These are phyloP conservation scores for Myriosclerotinia curreyana DNA, from an alignment of 2,329 filamentous ascomycete genomes.

Conservation along the genomic window DNA sequence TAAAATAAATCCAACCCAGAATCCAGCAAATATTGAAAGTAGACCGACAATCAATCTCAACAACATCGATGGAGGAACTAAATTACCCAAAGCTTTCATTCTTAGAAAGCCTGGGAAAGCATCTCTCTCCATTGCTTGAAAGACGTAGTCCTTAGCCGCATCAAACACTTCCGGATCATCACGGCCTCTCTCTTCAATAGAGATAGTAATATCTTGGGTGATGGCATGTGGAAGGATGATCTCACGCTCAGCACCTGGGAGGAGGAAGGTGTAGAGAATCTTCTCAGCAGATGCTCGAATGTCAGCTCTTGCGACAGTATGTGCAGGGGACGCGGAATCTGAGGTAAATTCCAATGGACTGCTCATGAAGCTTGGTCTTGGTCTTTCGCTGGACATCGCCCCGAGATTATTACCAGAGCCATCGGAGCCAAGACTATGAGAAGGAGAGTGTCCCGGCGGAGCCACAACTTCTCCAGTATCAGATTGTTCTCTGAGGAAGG, in stretches of 20 bases:
- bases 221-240: slow-evolving; percentile 90
- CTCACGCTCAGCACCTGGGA: slow-evolving; percentile 93
- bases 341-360: slow-evolving; percentile 61
- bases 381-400: slow-evolving; percentile 49
- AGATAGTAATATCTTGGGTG: slow-evolving; percentile 76
- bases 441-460: slow-evolving; percentile 54
- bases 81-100: slow-evolving; percentile 91
- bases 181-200: slow-evolving; percentile 85
- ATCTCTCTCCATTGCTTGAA: slow-evolving; percentile 98
- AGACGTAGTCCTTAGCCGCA: slow-evolving; percentile 96
- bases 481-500: slow-evolving; percentile 71
- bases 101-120: slow-evolving; percentile 97
- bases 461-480: slow-evolving; percentile 45
- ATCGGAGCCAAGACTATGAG: slow-evolving; percentile 40
- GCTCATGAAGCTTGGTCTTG: slow-evolving; percentile 55
- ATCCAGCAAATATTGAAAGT: slow-evolving; percentile 81
- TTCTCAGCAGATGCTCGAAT: slow-evolving; percentile 93
- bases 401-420: slow-evolving; percentile 41
- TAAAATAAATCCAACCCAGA: slow-evolving; percentile 91
- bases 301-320: slow-evolving; percentile 83
- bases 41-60: slow-evolving; percentile 82
- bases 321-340: slow-evolving; percentile 77
- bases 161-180: slow-evolving; percentile 98
- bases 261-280: slow-evolving; percentile 95
- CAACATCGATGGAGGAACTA: slow-evolving; percentile 87